Percentiles rank a stretch among this genome's conserved stretches.
Conservation (phyloP, 805 yeast species). For the Teunomyces barrocoloradensis region DNA sequence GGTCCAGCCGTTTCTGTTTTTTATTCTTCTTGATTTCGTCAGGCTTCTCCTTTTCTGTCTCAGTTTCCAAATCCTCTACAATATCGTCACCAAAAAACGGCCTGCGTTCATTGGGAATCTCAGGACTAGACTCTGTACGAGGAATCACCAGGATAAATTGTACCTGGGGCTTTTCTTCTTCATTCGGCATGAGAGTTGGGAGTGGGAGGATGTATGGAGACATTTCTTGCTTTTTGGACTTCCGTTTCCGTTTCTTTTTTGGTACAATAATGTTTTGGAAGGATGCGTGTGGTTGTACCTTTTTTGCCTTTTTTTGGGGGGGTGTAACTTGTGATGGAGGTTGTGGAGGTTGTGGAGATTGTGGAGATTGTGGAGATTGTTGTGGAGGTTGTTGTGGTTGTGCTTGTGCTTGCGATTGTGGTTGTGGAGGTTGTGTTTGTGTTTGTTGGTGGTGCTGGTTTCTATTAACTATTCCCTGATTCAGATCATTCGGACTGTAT, state of each 20-base stretch:
- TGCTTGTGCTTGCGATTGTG: background rate
- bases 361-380: slow-evolving; percentile 2
- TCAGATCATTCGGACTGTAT: background rate
- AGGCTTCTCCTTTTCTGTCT: background rate
- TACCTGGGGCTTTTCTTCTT: background rate
- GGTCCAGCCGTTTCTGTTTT: background rate
- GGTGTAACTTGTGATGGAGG: background rate
- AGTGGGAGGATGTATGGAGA: slow-evolving; percentile 12
- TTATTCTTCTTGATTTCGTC: background rate
- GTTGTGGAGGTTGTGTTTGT: background rate
- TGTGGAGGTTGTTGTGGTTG: background rate
- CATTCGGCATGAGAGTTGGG: slow-evolving; percentile 9
- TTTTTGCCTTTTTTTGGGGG: background rate
- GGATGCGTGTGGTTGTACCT: background rate
- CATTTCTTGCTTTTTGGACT: background rate
- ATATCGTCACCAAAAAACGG: slow-evolving; percentile 2
- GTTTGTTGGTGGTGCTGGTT: background rate
- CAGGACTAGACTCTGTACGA: background rate
- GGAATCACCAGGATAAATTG: slow-evolving; percentile 4
- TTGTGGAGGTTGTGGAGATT: background rate
- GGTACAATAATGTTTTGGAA: background rate
- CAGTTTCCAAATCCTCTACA: background rate
- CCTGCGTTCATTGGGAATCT: slow-evolving; percentile 1
- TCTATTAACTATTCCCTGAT: background rate
- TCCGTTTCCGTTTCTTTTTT: slow-evolving; percentile 1